Base-by-base conservation (phyloP, 345 rosid genomes). In the Kandelia obovata region DNA sequence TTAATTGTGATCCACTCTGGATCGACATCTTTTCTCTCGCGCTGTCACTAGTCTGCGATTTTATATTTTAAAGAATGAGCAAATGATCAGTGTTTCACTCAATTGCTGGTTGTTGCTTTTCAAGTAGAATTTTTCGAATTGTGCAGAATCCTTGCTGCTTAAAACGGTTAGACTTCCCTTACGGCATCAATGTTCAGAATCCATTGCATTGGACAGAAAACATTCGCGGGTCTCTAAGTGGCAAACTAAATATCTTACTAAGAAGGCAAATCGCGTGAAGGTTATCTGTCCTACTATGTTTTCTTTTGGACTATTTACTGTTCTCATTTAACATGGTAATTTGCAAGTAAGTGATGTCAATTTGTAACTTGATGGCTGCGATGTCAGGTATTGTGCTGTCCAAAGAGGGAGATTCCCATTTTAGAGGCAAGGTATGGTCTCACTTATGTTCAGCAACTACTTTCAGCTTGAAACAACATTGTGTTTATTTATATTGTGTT, bases 341-440 rank as follows among this genome's bases (percentile, higher is more conserved):
- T 65, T 62, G 65, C 26, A 37, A 34, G 39, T 28, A 62, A 10
- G 7, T 43, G 21, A 27, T 55, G n/a, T 21, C 52, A 31, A 0
- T 73, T 53, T 35, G 34, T 21, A 27, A 34, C 25, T 58, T 46
- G 31, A 11, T 70, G 39, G n/a, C 26, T 46, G 15, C 31, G 43
- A 65, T 57, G 37, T 64, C 77, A 89, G 96, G 79, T 87, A 65
- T 73, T 64, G 1, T 86, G 92, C 39, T 46, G 81, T 78, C 89
- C 82, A 79, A 80, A 75, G 83, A 83, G 73, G 75, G 89, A 84
- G 43, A 59, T 84, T 74, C 68, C 83, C 57, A 59, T 85, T 27
- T 21, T 91, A 2, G 85, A 83, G 73, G 92, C 82, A 66, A 69
- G 94, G 98, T 90, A 85, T 70, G 72, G 52, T 46, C 49, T 43